Percentiles rank a stretch among this genome's conserved stretches.
Evolutionary conservation across 352 stramenopile species (phyloP).

Genomic region (Phytopythium mirpurense): DNA sequence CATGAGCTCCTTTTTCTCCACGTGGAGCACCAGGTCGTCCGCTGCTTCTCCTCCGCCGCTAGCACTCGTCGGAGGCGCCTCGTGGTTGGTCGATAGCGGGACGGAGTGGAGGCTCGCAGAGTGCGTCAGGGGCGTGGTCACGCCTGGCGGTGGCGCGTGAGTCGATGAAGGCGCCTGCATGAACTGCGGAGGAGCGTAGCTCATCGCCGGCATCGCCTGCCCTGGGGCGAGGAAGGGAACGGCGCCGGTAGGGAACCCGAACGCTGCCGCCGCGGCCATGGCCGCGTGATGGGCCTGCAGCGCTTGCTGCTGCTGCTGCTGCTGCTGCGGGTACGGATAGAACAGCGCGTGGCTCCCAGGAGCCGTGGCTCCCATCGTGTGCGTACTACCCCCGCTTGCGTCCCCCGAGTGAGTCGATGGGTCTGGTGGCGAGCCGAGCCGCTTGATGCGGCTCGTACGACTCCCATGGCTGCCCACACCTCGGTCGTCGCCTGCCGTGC

Average conservation of each 20-base stretch:
- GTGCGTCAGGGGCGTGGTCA: background rate
- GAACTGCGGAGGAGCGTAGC: conserved; percentile 1
- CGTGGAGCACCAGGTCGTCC: conserved; percentile 10
- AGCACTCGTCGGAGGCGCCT: too few relatives aligned
- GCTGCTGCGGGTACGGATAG: conserved; percentile 3
- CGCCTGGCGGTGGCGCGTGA: background rate
- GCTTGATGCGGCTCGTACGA: background rate
- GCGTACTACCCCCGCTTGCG: background rate
- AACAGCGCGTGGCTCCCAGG: conserved; percentile 3
- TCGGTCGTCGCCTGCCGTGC: background rate
- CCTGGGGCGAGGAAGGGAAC: conserved; percentile 2
- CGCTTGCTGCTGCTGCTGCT: background rate
- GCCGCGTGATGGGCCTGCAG: background rate
- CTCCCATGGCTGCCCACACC: background rate
- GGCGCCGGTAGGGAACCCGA: background rate
- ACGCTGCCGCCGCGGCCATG: conserved; percentile 2
- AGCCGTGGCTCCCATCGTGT: background rate
- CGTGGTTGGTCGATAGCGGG: background rate
- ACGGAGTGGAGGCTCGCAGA: background rate
- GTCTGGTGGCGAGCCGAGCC: background rate
- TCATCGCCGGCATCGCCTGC: background rate
- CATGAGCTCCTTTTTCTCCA: conserved; percentile 61
- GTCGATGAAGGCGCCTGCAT: background rate
- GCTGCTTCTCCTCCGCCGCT: too few relatives aligned
- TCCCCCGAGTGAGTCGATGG: background rate